A percentile compares a stretch with the other conserved stretches of the same genome.
These are phyloP conservation scores for Zalaria sp. DNA, from an alignment of 2,329 filamentous ascomycete species.

Conservation along the genomic window DNA sequence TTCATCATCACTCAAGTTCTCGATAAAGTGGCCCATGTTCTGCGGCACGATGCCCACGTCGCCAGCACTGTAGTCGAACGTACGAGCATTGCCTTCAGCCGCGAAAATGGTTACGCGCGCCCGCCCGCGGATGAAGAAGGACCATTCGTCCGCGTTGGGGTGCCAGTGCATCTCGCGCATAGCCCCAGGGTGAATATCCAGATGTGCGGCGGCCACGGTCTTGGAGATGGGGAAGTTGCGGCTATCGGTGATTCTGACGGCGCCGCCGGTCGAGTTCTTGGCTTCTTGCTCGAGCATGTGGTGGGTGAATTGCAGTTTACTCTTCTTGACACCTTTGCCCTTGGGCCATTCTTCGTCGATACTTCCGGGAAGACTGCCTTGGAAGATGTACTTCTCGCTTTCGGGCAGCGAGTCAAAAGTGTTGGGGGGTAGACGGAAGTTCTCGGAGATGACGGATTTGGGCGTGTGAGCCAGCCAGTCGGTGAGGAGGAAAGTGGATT, in stretches of 20 bases:
- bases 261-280: constrained; percentile 50
- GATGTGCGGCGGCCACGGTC: constrained; percentile 58
- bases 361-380: constrained; percentile 48
- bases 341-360: constrained; percentile 52
- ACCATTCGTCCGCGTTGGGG: constrained; percentile 49
- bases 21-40: constrained; percentile 70
- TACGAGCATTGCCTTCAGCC: constrained; percentile 52
- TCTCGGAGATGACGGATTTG: constrained; percentile 57
- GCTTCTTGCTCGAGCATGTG: constrained; percentile 57
- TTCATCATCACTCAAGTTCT: constrained; percentile 63
- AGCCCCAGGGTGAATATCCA: constrained; percentile 56
- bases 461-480: constrained; percentile 60
- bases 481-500: constrained; percentile 58
- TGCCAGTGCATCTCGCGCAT: constrained; percentile 77
- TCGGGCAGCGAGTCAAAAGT: constrained; percentile 55
- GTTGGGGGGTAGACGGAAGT: constrained; percentile 59
- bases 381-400: constrained; percentile 63
- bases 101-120: constrained; percentile 64
- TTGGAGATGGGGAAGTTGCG: constrained; percentile 60
- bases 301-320: constrained; percentile 55
- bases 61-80: constrained; percentile 61
- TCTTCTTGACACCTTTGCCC: constrained; percentile 49
- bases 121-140: constrained; percentile 59
- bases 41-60: constrained; percentile 64
- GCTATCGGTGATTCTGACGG: constrained; percentile 63